Conservation (phyloP, 495 filamentous ascomycete species). For the Daldinia bambusicola region DNA sequence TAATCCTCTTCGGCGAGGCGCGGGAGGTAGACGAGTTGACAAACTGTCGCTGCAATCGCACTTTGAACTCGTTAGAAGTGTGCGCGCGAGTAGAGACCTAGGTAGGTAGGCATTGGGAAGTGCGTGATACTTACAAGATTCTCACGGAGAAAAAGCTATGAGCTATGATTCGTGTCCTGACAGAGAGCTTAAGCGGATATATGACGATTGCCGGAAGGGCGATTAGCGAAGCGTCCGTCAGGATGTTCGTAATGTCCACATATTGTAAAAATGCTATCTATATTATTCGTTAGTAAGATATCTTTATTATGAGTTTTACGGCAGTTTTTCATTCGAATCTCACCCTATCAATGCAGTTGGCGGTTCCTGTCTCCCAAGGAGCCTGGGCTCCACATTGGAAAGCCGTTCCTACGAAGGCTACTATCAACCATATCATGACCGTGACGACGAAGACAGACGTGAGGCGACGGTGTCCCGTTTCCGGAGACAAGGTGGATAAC, state of each 20-base stretch:
- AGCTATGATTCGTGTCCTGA: constrained; percentile 35
- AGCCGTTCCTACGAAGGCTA: constrained; percentile 49
- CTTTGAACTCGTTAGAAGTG: constrained; percentile 25
- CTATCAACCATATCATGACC: constrained; percentile 47
- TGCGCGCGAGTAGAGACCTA: not conserved
- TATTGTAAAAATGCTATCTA: constrained; percentile 56
- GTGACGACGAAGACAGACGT: constrained; percentile 18
- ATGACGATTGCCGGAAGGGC: constrained; percentile 54
- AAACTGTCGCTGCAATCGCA: constrained; percentile 37
- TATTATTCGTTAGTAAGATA: not conserved
- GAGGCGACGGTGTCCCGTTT: constrained; percentile 35
- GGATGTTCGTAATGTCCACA: constrained; percentile 54
- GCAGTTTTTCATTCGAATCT: constrained; percentile 7
- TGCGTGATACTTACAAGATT: constrained; percentile 33
- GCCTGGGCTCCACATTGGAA: constrained; percentile 56
- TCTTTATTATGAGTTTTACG: constrained; percentile 1
- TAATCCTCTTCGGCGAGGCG: constrained; percentile 39
- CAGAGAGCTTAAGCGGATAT: constrained; percentile 37
- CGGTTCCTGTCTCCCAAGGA: constrained; percentile 52
- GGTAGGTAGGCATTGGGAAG: not conserved
- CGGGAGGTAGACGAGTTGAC: constrained; percentile 40
- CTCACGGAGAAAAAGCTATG: constrained; percentile 41
- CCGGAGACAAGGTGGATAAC: constrained; percentile 40
- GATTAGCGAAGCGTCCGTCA: constrained; percentile 56
- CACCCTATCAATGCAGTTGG: constrained; percentile 53